Evolutionary conservation across 2,329 filamentous ascomycete species (phyloP), one percentile per base, ranked within the genome.

Genomic region (Xylaria sp.): DNA sequence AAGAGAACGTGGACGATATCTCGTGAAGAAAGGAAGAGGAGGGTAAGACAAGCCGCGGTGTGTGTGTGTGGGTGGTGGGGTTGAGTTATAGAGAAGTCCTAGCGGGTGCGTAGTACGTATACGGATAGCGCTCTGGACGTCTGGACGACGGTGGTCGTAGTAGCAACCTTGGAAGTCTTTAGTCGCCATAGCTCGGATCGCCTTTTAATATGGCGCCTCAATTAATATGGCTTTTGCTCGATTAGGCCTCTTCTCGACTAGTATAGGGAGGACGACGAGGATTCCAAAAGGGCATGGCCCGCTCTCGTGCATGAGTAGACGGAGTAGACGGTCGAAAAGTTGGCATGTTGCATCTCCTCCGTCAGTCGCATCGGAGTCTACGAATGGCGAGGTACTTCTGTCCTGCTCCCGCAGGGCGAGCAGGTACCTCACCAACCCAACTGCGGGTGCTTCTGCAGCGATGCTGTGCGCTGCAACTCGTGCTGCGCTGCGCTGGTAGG

Each of bases 1-100:
- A 86, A 86, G 84, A 84, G 83, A 86, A 86, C 31, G 81, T 81
- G 83, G 85, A 88, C 84, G 85, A 85, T 56, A 81, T 81, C 81
- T 88, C 85, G 86, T 87, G 83, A 84, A 80, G 83, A 85, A 74
- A 79, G 79, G 78, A 81, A 80, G 81, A 78, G 80, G 80, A 82
- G 80, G 81, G 81, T 83, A 72, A 82, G 81, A 81, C 68, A 82
- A 78, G 75, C 67, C 31, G 64, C 40, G 59, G 59, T 62, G 82
- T 40, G 38, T 38, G 38, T 82, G 38, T 82, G 82, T 83, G 82
- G 83, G 83, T 83, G 82, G 81, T 82, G 83, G 76, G 70, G 73
- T 83, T 81, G 83, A 83, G 84, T 81, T 84, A 83, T 83, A 84
- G 73, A 65, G 58, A 67, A 69, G 68, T 72, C 65, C 70, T 74